Evolutionary conservation across 1,284 basidiomycete species (phyloP), one percentile per base, ranked within the genome.

Genomic region (Filobasidium uniguttulatum): DNA sequence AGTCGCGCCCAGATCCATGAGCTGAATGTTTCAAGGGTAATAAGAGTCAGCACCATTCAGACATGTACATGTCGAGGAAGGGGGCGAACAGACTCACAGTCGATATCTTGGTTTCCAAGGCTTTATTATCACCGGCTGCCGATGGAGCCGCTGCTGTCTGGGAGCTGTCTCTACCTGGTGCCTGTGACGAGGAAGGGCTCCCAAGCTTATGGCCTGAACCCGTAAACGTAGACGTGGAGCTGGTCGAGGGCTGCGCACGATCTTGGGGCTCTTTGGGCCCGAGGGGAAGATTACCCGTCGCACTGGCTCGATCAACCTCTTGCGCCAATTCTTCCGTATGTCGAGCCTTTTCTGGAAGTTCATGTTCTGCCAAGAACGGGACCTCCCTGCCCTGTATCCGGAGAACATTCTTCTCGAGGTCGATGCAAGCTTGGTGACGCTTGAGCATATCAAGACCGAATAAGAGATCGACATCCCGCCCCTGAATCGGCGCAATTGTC

Each of bases 401-500:
- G 15, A 98, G 77, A 10, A 84, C 83, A 60, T 83, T 81, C 66
- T 87, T 86, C 53, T 81, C 75, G 23, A 98, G 77, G 67, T 98
- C 94, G 63, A 98, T 96, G 60, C 80, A 84, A 8, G 90, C 91
- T 66, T 96, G 90, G 64, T 96, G 88, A 1, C 90, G 83, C 69
- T 93, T 97, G 57, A 98, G 79, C 94, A 98, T 98, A 73, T 98
- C 93, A 17, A 98, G 75, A 4, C 93, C 94, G 48, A 98, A 85
- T 2, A 98, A 74, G 19, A 98, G 78, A 60, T 98, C 93, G 35
- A 97, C 89, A 49, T 84, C 81, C 29, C 81, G 78, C 22, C 90
- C 90, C 82, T 86, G 57, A 17, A 26, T 23, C 10, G 34, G 17
- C 3, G n/a, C n/a, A n/a, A n/a, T n/a, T n/a, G n/a, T n/a, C n/a